Percentiles rank a stretch among this genome's conserved stretches.
phyloP scores from a whole-genome alignment of 305 asterid genomes.

The Coffea humblotiana region DNA sequence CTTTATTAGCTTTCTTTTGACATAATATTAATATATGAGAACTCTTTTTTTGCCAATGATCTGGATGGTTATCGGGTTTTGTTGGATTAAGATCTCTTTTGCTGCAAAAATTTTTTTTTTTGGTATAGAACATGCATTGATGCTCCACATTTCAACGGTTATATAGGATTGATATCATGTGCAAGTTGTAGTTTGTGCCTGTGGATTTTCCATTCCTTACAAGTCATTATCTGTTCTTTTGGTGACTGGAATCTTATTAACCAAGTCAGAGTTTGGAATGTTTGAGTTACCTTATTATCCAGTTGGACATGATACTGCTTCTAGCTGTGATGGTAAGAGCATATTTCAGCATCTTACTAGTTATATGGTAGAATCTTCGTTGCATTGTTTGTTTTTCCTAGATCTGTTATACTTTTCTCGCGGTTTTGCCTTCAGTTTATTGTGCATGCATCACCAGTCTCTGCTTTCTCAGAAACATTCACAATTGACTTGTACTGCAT shows the following conservation, averaged over 20 bases:
- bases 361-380: background rate
- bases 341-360: background rate
- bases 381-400: background rate
- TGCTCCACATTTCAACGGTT: background rate
- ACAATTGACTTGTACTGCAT: background rate
- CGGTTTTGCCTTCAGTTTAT: background rate
- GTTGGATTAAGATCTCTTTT: background rate
- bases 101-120: background rate
- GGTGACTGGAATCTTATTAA: background rate
- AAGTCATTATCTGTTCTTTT: background rate
- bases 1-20: slow-evolving; percentile 9
- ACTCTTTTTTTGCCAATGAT: background rate
- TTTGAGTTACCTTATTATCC: background rate
- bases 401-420: background rate
- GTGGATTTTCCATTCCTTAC: background rate
- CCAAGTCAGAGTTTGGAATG: background rate
- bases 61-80: background rate
- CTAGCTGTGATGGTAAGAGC: background rate
- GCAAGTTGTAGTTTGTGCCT: background rate
- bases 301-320: background rate
- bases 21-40: background rate
- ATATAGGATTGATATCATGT: background rate
- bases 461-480: background rate
- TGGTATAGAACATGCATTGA: background rate
- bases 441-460: background rate